Percentiles rank a stretch among this genome's conserved stretches.
Conservation (phyloP, 2,329 filamentous ascomycete species). For the Knoxdaviesia capensis region DNA sequence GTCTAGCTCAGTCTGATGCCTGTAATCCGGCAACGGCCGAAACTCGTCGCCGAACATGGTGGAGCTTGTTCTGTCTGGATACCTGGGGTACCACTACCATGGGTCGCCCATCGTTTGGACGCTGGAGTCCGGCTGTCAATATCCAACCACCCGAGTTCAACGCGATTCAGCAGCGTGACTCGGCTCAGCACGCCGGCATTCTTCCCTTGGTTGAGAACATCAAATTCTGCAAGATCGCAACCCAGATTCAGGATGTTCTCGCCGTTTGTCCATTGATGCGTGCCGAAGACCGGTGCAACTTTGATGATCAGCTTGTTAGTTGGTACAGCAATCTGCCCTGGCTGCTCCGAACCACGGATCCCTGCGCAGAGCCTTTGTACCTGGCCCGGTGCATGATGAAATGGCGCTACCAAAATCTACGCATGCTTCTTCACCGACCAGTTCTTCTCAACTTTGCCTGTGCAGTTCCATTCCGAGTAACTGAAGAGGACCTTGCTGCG, state of each 20-base stretch:
- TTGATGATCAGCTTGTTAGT: conserved; percentile 47
- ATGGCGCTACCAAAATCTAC: conserved; percentile 63
- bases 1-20: conserved; percentile 19
- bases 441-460: conserved; percentile 46
- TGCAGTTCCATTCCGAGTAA: conserved; percentile 22
- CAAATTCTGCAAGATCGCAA: conserved; percentile 61
- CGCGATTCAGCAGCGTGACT: conserved; percentile 22
- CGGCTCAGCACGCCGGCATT: conserved; percentile 40
- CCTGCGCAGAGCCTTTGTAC: conserved; percentile 49
- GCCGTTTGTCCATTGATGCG: conserved; percentile 47
- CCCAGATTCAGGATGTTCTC: conserved; percentile 56
- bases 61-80: conserved; percentile 54
- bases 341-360: conserved; percentile 41
- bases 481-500: conserved; percentile 44
- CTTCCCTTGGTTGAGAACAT: conserved; percentile 58
- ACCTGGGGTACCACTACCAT: conserved; percentile 55
- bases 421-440: conserved; percentile 56
- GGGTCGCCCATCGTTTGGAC: conserved; percentile 48
- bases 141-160: conserved; percentile 38
- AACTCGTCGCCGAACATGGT: conserved; percentile 49
- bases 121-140: conserved; percentile 48
- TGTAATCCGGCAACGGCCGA: conserved; percentile 31
- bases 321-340: conserved; percentile 56
- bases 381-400: conserved; percentile 58
- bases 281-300: conserved; percentile 41